Evolutionary conservation across 352 stramenopile species (phyloP).

Genomic region (Elongisporangium undulatum): DNA sequence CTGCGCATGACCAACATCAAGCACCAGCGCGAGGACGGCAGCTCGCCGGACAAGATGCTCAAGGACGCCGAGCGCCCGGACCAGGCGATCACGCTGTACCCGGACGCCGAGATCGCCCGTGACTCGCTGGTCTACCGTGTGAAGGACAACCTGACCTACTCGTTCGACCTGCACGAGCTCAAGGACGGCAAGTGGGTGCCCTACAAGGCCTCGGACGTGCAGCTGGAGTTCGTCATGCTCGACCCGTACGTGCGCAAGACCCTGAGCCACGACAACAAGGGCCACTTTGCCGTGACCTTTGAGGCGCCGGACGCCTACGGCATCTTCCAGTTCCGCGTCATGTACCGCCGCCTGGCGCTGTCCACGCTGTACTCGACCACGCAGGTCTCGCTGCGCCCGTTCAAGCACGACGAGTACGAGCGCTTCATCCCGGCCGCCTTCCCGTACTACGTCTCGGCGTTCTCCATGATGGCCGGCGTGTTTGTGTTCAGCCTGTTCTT

Average conservation of each 20-base stretch:
- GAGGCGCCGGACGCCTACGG: constrained; percentile 90
- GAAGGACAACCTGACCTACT: constrained; percentile 93
- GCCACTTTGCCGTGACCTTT: constrained; percentile 83
- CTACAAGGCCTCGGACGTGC: constrained; percentile 79
- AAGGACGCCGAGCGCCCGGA: constrained; percentile 83
- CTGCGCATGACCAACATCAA: constrained; percentile 84
- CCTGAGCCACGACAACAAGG: constrained; percentile 60
- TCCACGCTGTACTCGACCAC: constrained; percentile 85
- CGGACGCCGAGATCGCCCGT: constrained; percentile 79
- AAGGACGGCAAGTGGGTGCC: constrained; percentile 71
- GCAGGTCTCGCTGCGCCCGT: constrained; percentile 91
- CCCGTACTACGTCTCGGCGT: constrained; percentile 91
- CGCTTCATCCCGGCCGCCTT: constrained; percentile 91
- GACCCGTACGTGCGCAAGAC: constrained; percentile 91
- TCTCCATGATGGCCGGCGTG: constrained; percentile 90
- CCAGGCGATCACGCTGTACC: constrained; percentile 88
- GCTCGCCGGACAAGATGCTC: constrained; percentile 84
- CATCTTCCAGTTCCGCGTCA: constrained; percentile 92
- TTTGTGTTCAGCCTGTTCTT: constrained; percentile 90
- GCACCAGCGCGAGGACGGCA: constrained; percentile 82
- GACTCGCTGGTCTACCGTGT: constrained; percentile 92
- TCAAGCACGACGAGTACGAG: constrained; percentile 96
- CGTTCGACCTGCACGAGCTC: constrained; percentile 87
- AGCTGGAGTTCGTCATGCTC: constrained; percentile 95
- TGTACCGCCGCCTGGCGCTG: constrained; percentile 88